These are phyloP conservation scores for Favolaschia claudopus DNA, from an alignment of 768 basidiomycete species.

Conservation along the genomic window DNA sequence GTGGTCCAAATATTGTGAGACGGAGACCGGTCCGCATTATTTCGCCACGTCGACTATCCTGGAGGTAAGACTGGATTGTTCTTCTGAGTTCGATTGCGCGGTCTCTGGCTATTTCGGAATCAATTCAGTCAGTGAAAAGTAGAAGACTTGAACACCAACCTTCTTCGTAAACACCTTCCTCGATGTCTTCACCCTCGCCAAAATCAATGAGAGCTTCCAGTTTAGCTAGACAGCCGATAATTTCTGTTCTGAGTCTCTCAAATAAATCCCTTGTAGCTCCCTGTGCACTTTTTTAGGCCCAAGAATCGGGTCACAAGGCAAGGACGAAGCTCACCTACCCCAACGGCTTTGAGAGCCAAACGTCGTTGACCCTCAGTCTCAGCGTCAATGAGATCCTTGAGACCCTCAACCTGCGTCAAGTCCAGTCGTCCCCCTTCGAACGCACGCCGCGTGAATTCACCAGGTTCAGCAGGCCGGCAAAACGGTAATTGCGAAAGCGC, in stretches of 20 bases:
- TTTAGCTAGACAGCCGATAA: constrained; percentile 77
- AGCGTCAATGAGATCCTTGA: constrained; percentile 87
- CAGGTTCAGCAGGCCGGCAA: constrained; percentile 82
- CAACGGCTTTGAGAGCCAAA: constrained; percentile 71
- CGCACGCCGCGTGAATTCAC: constrained; percentile 89
- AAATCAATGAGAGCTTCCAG: constrained; percentile 94
- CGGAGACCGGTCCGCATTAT: constrained; percentile 83
- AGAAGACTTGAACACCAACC: constrained; percentile 52
- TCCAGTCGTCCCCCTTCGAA: constrained; percentile 84
- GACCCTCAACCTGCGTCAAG: constrained; percentile 87
- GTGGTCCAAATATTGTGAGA: constrained; percentile 89
- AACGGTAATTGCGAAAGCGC: constrained; percentile 68
- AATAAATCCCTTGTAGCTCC: constrained; percentile 68
- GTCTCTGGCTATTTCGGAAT: constrained; percentile 52
- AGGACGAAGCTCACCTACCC: constrained; percentile 53
- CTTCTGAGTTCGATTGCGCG: constrained; percentile 57
- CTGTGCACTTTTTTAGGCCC: constrained; percentile 45
- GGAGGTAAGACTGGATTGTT: constrained; percentile 63
- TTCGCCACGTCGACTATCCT: constrained; percentile 81
- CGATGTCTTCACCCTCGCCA: constrained; percentile 90
- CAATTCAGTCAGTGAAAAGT: not conserved
- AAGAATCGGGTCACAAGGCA: not conserved
- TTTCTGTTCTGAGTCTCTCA: constrained; percentile 67
- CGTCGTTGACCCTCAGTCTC: constrained; percentile 86
- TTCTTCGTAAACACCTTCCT: constrained; percentile 78